These are phyloP conservation scores for Chrysoporthe cubensis DNA, from an alignment of 2,329 filamentous ascomycete species.

Conservation along the genomic window DNA sequence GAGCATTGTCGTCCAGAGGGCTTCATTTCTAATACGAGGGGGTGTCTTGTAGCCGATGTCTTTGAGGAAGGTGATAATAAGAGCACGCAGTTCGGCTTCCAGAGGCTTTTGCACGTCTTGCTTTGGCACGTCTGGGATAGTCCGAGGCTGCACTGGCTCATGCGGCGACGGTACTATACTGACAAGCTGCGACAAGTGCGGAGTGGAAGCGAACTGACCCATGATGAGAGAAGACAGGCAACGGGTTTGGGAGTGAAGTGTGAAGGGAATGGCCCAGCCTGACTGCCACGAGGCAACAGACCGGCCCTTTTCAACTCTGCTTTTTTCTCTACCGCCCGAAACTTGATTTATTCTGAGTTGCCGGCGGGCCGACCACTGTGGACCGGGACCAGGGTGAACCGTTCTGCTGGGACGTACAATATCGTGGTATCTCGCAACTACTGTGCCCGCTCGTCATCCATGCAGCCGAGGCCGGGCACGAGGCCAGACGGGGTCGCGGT, in stretches of 20 bases:
- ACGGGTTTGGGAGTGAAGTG: neutral
- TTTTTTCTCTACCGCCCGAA: neutral
- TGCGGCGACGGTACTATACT: neutral
- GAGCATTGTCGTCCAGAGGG: slow-evolving; percentile 15
- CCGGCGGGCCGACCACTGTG: slow-evolving; percentile 1
- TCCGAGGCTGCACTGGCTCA: neutral
- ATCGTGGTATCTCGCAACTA: neutral
- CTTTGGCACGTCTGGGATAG: neutral
- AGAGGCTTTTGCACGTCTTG: neutral
- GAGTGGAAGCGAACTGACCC: neutral
- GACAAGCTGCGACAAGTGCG: neutral
- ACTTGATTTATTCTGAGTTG: neutral
- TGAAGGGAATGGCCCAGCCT: neutral
- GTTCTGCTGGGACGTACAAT: neutral
- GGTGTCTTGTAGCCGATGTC: slow-evolving; percentile 5
- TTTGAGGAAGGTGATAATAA: slow-evolving; percentile 4
- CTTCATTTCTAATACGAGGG: neutral
- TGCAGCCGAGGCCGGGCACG: neutral
- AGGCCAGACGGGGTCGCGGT: neutral
- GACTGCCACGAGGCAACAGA: neutral
- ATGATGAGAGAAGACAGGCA: neutral
- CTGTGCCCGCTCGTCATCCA: neutral
- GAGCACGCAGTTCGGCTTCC: neutral
- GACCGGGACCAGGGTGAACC: slow-evolving; percentile 1
- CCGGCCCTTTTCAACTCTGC: neutral